phyloP scores from a whole-genome alignment of 331 rosid genomes.

The Pyrus hybrid region DNA sequence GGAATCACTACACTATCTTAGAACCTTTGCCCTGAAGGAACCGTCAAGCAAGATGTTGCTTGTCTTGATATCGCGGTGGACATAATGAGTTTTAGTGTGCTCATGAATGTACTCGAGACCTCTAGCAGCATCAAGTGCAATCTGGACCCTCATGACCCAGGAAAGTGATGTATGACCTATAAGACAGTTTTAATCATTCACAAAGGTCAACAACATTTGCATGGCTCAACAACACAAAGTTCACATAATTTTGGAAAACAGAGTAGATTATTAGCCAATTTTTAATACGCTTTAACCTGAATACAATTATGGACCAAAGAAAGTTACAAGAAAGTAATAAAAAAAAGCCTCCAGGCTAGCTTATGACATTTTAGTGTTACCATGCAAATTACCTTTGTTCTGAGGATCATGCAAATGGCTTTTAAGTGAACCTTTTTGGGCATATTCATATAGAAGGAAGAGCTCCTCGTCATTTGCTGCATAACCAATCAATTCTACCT shows the following conservation, averaged over 20 bases:
- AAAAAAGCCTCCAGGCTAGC: neutral
- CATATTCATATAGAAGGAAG: conserved; percentile 75
- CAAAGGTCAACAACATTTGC: conserved; percentile 1
- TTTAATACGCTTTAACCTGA: neutral
- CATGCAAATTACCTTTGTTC: conserved; percentile 65
- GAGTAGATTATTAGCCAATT: too few species aligned
- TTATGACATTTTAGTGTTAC: neutral
- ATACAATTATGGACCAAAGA: neutral
- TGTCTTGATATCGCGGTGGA: conserved; percentile 95
- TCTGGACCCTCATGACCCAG: conserved; percentile 96
- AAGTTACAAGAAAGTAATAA: too few species aligned
- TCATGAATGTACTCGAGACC: conserved; percentile 99
- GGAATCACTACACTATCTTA: neutral
- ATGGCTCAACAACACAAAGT: too few species aligned
- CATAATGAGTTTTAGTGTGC: conserved; percentile 93
- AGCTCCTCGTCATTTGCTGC: conserved; percentile 84
- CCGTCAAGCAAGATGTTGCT: conserved; percentile 93
- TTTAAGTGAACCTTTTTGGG: conserved; percentile 93
- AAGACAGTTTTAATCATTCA: conserved; percentile 16
- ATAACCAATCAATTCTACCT: conserved; percentile 99
- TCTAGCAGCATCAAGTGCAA: conserved; percentile 88
- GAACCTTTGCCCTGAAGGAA: conserved; percentile 83
- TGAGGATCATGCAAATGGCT: conserved; percentile 90
- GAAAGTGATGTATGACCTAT: conserved; percentile 87
- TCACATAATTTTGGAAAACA: too few species aligned